Evolutionary conservation across 306 rosid genomes (phyloP), one percentile per base, ranked within the genome.

Genomic region (Mucuna pruriens): DNA sequence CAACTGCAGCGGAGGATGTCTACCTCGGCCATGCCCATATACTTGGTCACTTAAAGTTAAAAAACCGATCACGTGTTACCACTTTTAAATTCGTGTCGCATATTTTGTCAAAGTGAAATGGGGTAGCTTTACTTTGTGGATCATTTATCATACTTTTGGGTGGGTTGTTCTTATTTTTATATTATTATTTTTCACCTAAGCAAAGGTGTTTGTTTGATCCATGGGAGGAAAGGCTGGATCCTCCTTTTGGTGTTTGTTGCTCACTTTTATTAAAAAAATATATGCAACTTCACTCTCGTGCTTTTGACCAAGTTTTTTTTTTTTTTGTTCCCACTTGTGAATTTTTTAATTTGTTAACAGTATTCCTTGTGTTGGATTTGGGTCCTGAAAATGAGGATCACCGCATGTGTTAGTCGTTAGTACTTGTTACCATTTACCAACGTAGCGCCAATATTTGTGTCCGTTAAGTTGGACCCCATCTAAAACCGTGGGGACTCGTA

Each of bases 1-100:
- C 71, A 66, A 17, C 57, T 49, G 9, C 82, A 87, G 19, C 97
- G 85, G 60, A 90, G 93, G 86, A 61, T 82, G 79, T 91, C 97
- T 57, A 79, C 97, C 74, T 91, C 97, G 0, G 88, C 94, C 73
- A 78, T 88, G 96, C 98, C 98, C 19, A 84, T 95, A 46, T 95
- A 95, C 75, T 79, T 95, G 84, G 98, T 93, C 65, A 91, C 96
- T 48, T 94, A 70, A 90, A 39, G 1, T 9, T 34, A 2, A n/a
- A 65, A 36, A 15, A 58, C 38, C 36, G 3, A 15, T 69, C 57
- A 68, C 49, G 9, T 57, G 39, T 62, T 54, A 1, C 34, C 44
- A 26, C 60, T 48, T 72, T 38, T 29, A n/a, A 55, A 62, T 60
- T 60, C 66, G 12, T 26, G 66, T 4, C 7, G 4, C 38, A 4